phyloP scores from a whole-genome alignment of 2,329 filamentous ascomycete genomes.

The Endoconidiophora polonica region DNA sequence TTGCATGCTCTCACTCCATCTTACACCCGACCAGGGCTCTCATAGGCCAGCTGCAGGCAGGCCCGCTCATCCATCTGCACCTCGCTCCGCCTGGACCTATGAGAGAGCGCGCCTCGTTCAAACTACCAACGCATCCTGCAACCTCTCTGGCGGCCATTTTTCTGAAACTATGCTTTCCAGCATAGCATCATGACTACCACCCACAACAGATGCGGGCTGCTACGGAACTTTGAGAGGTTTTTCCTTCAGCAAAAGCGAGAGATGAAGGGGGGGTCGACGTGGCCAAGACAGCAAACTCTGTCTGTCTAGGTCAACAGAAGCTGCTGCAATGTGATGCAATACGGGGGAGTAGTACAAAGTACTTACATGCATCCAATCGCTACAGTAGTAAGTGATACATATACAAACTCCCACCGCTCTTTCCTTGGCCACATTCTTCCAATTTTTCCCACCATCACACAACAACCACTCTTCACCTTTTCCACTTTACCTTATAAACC shows the following conservation, averaged over 20 bases:
- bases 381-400: background rate
- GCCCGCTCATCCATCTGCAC: conserved; percentile 8
- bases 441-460: conserved; percentile 1
- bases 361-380: background rate
- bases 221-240: too few relatives aligned
- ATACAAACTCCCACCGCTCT: too few relatives aligned
- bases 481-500: background rate
- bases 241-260: too few relatives aligned
- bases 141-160: conserved; percentile 1
- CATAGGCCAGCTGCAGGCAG: conserved; percentile 10
- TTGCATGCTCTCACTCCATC: conserved; percentile 13
- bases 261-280: background rate
- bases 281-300: background rate
- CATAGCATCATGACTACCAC: too few relatives aligned
- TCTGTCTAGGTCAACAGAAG: too few relatives aligned
- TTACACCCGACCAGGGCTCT: conserved; percentile 10
- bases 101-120: conserved; percentile 10
- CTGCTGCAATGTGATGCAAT: background rate
- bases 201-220: too few relatives aligned
- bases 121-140: conserved; percentile 5
- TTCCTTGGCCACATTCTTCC: background rate
- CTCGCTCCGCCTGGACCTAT: conserved; percentile 8
- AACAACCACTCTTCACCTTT: background rate
- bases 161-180: too few relatives aligned
- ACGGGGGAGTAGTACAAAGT: conserved; percentile 3